Base-by-base conservation (phyloP, 2,329 filamentous ascomycete species). In the Calonectria henricotiae region DNA sequence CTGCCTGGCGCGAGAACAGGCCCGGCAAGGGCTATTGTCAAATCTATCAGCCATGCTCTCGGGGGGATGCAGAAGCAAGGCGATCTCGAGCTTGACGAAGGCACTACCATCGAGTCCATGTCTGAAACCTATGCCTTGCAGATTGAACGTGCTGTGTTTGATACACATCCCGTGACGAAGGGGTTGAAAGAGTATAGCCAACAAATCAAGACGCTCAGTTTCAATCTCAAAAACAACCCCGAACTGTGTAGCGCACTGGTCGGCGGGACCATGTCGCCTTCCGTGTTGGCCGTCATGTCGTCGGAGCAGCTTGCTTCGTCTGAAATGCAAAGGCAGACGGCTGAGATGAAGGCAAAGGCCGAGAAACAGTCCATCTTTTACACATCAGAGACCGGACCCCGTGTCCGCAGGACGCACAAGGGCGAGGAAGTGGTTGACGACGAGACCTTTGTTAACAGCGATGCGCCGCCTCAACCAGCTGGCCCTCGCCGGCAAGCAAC, bases 291-390 rank as follows among this genome's bases (percentile, higher is more conserved):
- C n/a, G 89, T 89, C 63, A 98, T 99, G 96, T 92, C 90, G 15
- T 90, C 93, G 1, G 93, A 96, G 79, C 94, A 98, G 78, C 94
- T 99, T 87, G 95, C 95, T 1, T 97, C 94, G 67, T 93, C 97
- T 74, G 95, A 98, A 80, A 88, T 95, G 78, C 94, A 98, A 80
- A 88, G 88, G 32, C 89, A 94, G 80, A 92, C 90, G 27, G 93
- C 93, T 17, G 90, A 92, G 76, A 91, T 96, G 87, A 93, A 93
- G 81, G 93, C 93, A 62, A 89, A 90, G 71, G 90, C 91, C 0
- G 94, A 96, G 79, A 94, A 95, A 77, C 93, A 96, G 80, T 93
- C 96, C 54, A 95, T 96, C 55, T 88, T 97, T 39, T 91, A 96
- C 70, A 89, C 94, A 15, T 90, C 93, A 23, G 90, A 93, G 20